Base-by-base conservation (phyloP, 179 eudicot species). In the Silene noctiflora region DNA sequence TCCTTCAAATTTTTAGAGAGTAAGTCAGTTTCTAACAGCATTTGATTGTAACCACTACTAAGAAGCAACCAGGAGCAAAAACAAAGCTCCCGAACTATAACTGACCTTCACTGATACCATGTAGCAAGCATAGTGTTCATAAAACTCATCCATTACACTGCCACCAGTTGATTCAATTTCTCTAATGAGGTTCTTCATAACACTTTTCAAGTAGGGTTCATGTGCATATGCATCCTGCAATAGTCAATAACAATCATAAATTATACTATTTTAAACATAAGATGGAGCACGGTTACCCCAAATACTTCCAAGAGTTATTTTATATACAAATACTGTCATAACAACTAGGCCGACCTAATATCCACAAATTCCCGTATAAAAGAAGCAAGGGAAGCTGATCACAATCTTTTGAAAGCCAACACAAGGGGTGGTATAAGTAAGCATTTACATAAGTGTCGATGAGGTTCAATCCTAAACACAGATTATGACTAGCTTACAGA, bases 181-280 rank as follows among this genome's bases (percentile, higher is more conserved):
- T 69, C 74, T 63, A 67, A 95, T 95, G n/a, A 95, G 80, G 81
- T 88, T 93, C 85, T 95, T 95, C 55, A 93, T 77, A 69, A 91
- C 85, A 71, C 33, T 82, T 79, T 84, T 89, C 81, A 91, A 24
- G 83, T 87, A 93, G 56, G 88, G 89, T 46, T 64, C 80, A 73
- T 88, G 83, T 65, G 77, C 63, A 71, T 83, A 80, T 66, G 71
- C 87, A 74, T 86, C 90, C 97, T 93, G 88, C 88, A 68, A 65
- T 44, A 31, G 75, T 17, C 76, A 81, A 22, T 78, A 56, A 25
- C 58, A 83, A 42, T 22, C 73, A 60, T 60, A 19, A 24, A 74
- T 35, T 60, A 67, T n/a, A 48, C 19, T 17, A 69, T 31, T 46
- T 22, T 63, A 25, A 12, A 31, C 48, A 64, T 61, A 62, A 62